These are phyloP conservation scores for Crithidia thermophila DNA, from an alignment of 208 protist species.

Conservation along the genomic window DNA sequence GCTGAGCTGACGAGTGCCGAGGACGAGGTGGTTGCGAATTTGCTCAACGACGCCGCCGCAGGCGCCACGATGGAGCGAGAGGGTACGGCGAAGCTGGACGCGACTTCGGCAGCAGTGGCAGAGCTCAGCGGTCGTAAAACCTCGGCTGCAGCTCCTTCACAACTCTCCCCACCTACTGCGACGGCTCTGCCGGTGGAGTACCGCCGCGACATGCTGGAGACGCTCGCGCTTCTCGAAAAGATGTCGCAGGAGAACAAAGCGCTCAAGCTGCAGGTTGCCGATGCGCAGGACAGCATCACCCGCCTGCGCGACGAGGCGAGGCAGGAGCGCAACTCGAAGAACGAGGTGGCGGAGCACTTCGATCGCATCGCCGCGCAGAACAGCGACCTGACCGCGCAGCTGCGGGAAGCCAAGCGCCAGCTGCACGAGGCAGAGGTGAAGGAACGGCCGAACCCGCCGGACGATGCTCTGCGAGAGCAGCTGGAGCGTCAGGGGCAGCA, in stretches of 20 bases:
- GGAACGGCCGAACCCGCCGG: slow-evolving; percentile 28
- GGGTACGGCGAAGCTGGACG: not conserved
- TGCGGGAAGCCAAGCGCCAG: slow-evolving; percentile 23
- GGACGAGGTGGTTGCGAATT: slow-evolving; percentile 18
- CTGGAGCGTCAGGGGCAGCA: slow-evolving; percentile 39
- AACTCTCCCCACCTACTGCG: not conserved
- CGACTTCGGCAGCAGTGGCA: not conserved
- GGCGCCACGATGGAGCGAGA: slow-evolving; percentile 29
- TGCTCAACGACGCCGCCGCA: slow-evolving; percentile 31
- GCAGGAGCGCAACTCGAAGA: slow-evolving; percentile 24
- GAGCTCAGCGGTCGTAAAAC: not conserved
- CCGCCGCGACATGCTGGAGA: slow-evolving; percentile 30
- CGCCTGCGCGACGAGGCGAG: not conserved
- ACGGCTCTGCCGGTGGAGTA: slow-evolving; percentile 7
- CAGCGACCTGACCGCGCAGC: slow-evolving; percentile 25
- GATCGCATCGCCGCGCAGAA: slow-evolving; percentile 44
- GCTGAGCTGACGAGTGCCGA: slow-evolving; percentile 27
- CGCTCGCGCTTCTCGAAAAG: slow-evolving; percentile 27
- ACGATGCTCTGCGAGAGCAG: slow-evolving; percentile 35
- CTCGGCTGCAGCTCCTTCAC: not conserved
- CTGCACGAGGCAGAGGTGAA: slow-evolving; percentile 9
- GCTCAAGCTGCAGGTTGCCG: slow-evolving; percentile 7
- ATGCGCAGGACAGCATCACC: not conserved
- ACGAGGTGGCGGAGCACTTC: slow-evolving; percentile 32
- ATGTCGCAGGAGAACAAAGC: slow-evolving; percentile 29